A percentile compares a stretch with the other conserved stretches of the same genome.
phyloP scores from a whole-genome alignment of 805 yeast genomes.

The Cyberlindnera suaveolens region DNA sequence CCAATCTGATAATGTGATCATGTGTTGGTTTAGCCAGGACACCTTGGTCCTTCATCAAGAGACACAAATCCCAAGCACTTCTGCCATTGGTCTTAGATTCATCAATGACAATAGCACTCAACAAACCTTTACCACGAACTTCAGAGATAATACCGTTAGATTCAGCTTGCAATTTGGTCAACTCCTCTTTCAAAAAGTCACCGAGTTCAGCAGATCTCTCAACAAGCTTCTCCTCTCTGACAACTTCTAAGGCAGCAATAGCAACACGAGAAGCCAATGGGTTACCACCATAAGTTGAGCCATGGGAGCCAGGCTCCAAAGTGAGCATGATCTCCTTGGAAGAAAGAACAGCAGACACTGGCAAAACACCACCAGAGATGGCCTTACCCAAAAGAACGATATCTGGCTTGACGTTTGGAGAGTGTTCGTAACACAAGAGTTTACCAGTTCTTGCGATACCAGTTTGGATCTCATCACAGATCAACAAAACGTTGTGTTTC shows the following conservation, averaged over 20 bases:
- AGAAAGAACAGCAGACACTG: constrained; percentile 87
- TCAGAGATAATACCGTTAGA: constrained; percentile 51
- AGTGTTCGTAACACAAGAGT: constrained; percentile 87
- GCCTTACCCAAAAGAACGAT: constrained; percentile 89
- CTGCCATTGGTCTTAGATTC: constrained; percentile 77
- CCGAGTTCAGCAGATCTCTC: constrained; percentile 75
- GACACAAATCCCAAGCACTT: constrained; percentile 93
- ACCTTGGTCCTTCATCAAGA: constrained; percentile 82
- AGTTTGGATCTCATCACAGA: constrained; percentile 96
- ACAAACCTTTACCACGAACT: constrained; percentile 67
- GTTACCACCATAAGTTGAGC: constrained; percentile 97
- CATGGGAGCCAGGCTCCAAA: constrained; percentile 93
- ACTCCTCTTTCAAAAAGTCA: constrained; percentile 53
- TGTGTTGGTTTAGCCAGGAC: constrained; percentile 96
- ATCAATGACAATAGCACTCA: constrained; percentile 90
- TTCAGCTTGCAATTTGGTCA: constrained; percentile 44
- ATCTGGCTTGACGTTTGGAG: constrained; percentile 75
- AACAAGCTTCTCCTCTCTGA: constrained; percentile 78
- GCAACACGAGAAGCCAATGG: constrained; percentile 92
- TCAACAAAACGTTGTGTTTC: constrained; percentile 78
- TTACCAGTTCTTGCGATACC: constrained; percentile 97
- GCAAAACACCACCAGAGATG: constrained; percentile 88
- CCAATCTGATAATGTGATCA: constrained; percentile 89
- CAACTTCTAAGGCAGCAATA: constrained; percentile 87
- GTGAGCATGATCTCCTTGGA: constrained; percentile 86